These are phyloP conservation scores for Cornus controversa DNA, from an alignment of 148 eudicot genomes.

Conservation along the genomic window DNA sequence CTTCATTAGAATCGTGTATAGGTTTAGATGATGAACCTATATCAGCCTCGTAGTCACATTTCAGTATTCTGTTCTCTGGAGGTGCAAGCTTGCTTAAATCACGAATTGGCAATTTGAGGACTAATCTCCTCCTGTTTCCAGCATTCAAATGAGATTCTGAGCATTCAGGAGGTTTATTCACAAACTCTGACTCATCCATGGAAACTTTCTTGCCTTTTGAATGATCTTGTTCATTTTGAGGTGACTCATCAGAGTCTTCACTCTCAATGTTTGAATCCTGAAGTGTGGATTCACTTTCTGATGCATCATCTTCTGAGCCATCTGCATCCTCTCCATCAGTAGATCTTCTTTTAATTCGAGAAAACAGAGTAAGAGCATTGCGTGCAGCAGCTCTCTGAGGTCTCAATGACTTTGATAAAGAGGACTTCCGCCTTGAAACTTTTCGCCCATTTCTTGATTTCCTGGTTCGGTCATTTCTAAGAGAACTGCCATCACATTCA, in stretches of 20 bases:
- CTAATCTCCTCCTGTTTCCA: constrained; percentile 52
- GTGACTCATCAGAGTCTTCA: constrained; percentile 69
- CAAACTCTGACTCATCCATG: constrained; percentile 51
- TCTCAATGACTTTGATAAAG: constrained; percentile 60
- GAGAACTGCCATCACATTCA: constrained; percentile 53
- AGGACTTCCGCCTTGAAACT: constrained; percentile 48
- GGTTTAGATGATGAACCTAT: constrained; percentile 50
- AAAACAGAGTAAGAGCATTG: constrained; percentile 82
- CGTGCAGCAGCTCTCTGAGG: constrained; percentile 97
- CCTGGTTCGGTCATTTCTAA: constrained; percentile 30
- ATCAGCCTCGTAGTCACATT: constrained; percentile 33
- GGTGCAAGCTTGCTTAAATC: constrained; percentile 35
- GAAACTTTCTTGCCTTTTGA: constrained; percentile 74
- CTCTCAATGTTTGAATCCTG: constrained; percentile 59
- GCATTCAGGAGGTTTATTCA: constrained; percentile 30
- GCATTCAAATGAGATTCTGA: constrained; percentile 42
- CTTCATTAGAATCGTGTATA: constrained; percentile 30
- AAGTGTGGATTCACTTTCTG: constrained; percentile 72
- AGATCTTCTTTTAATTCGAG: constrained; percentile 77
- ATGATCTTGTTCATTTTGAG: constrained; percentile 36
- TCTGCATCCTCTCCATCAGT: constrained; percentile 55
- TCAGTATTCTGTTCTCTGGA: constrained; percentile 19
- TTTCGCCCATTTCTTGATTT: constrained; percentile 54
- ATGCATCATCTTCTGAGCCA: constrained; percentile 48
- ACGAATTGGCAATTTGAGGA: constrained; percentile 67